Evolutionary conservation across 2,329 filamentous ascomycete genomes (phyloP).

Genomic region (Fusarium sulawesiense): DNA sequence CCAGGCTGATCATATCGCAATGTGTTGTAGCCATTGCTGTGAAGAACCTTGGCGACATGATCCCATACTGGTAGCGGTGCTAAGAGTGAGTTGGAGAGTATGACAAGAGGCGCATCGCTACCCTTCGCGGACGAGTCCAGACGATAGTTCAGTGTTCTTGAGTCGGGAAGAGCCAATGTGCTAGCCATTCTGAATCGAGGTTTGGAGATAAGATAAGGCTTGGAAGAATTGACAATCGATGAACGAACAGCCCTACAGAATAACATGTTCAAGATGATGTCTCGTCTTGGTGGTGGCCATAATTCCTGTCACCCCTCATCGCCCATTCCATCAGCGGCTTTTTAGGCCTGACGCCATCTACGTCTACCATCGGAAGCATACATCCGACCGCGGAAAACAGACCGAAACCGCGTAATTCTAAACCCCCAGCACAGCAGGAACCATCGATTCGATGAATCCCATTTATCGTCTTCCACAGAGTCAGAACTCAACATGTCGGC

Average conservation of each 20-base stretch:
- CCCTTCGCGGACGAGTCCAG: constrained; percentile 41
- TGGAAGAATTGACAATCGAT: background rate
- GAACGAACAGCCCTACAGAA: constrained; percentile 2
- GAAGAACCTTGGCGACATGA: constrained; percentile 51
- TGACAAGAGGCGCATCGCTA: constrained; percentile 47
- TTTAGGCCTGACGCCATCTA: constrained; percentile 21
- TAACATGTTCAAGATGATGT: constrained; percentile 5
- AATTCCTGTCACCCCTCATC: background rate
- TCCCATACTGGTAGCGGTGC: constrained; percentile 55
- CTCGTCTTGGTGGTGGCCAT: background rate
- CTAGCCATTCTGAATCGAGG: constrained; percentile 31
- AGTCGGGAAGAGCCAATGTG: constrained; percentile 44
- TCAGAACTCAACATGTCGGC: constrained; percentile 3
- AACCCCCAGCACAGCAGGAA: constrained; percentile 6
- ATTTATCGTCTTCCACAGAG: background rate
- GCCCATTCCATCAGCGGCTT: constrained; percentile 7
- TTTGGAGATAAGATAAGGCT: background rate
- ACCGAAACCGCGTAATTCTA: background rate
- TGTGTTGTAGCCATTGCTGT: constrained; percentile 52
- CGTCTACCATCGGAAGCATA: constrained; percentile 32
- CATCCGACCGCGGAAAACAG: constrained; percentile 14
- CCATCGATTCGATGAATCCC: constrained; percentile 35
- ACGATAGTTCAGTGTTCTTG: constrained; percentile 46
- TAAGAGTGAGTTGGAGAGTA: constrained; percentile 56
- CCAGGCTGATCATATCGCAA: constrained; percentile 59